Evolutionary conservation across 1,139 yeast genomes (phyloP).

Genomic region (Neolecta irregularis): DNA sequence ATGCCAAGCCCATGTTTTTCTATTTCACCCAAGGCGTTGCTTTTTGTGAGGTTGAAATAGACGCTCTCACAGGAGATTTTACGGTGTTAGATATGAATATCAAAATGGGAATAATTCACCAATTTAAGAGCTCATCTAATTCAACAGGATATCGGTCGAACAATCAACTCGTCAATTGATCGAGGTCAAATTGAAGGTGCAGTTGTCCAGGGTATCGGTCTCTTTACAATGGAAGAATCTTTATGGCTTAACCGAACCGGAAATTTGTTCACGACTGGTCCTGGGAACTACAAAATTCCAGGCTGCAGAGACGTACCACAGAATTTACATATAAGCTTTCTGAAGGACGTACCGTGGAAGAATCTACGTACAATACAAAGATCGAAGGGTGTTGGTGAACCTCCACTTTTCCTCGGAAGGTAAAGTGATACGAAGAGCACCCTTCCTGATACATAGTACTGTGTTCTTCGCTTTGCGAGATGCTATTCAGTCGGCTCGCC

Average conservation of each 20-base stretch:
- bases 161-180: constrained; percentile 33
- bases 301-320: constrained; percentile 34
- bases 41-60: constrained; percentile 29
- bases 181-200: constrained; percentile 38
- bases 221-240: constrained; percentile 34
- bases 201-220: constrained; percentile 34
- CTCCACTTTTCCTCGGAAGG: constrained; percentile 34
- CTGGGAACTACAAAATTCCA: constrained; percentile 35
- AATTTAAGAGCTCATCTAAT: no score
- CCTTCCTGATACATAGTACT: no score
- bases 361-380: constrained; percentile 31
- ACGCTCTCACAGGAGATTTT: constrained; percentile 35
- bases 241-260: constrained; percentile 31
- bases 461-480: constrained; percentile 33
- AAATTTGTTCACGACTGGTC: constrained; percentile 31
- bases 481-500: constrained; percentile 25
- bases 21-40: constrained; percentile 34
- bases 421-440: no score
- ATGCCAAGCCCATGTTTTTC: constrained; percentile 31
- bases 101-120: no score
- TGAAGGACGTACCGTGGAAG: constrained; percentile 28
- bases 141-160: constrained; percentile 35
- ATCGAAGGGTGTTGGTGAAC: constrained; percentile 35
- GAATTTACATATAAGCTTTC: constrained; percentile 28
- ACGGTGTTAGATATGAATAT: constrained; percentile 28